Percentiles rank a stretch among this genome's conserved stretches.
phyloP scores from a whole-genome alignment of 2,329 filamentous ascomycete species.

The Apiospora saccharicola region DNA sequence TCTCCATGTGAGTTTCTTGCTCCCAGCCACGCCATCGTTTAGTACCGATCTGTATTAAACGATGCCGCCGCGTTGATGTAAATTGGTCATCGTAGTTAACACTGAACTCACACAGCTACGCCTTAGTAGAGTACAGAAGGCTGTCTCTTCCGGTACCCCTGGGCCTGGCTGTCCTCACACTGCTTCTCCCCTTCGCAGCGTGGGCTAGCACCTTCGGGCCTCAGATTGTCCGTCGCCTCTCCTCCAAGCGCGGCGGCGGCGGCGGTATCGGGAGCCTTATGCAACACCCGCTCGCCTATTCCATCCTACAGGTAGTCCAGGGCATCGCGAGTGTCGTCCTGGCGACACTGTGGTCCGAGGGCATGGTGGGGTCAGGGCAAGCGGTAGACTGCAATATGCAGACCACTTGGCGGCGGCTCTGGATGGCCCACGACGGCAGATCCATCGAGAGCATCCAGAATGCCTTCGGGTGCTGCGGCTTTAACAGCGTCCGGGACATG shows the following conservation, averaged over 20 bases:
- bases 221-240: background rate
- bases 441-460: conserved; percentile 70
- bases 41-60: background rate
- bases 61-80: background rate
- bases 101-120: conserved; percentile 33
- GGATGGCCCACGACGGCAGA: conserved; percentile 53
- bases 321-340: conserved; percentile 52
- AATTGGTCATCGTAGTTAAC: background rate
- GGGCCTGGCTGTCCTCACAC: conserved; percentile 39
- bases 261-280: background rate
- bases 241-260: background rate
- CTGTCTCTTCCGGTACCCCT: conserved; percentile 41
- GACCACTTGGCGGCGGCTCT: conserved; percentile 63
- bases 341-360: conserved; percentile 49
- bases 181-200: conserved; percentile 40
- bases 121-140: conserved; percentile 39
- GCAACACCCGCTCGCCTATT: conserved; percentile 30
- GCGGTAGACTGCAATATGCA: conserved; percentile 61
- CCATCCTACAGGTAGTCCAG: conserved; percentile 51
- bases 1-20: background rate
- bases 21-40: background rate
- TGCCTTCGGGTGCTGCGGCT: conserved; percentile 70
- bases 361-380: conserved; percentile 41
- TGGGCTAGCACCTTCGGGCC: conserved; percentile 37
- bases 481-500: conserved; percentile 63